Evolutionary conservation across 2,329 filamentous ascomycete species (phyloP).

Genomic region (Lachnellula arida): DNA sequence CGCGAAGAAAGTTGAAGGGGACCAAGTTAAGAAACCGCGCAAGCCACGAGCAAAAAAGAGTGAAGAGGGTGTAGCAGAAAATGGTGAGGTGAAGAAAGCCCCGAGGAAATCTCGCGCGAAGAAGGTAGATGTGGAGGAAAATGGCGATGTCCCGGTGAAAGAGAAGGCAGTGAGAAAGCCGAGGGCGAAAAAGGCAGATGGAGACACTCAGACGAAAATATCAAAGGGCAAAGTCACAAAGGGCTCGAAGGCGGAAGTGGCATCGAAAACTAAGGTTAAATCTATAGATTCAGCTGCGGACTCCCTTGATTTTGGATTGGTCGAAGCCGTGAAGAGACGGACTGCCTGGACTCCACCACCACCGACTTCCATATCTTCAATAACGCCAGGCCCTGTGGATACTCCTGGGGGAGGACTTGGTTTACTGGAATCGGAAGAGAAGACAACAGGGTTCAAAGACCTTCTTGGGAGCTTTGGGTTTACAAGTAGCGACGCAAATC

Average conservation of each 20-base stretch:
- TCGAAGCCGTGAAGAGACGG: conserved; percentile 49
- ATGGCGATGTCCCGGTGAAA: conserved; percentile 6
- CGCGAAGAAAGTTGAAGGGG: conserved; percentile 15
- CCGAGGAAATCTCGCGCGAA: conserved; percentile 20
- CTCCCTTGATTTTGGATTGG: conserved; percentile 18
- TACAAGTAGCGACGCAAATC: conserved; percentile 19
- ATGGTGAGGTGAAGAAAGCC: conserved; percentile 5
- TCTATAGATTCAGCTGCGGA: conserved; percentile 5
- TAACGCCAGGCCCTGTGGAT: background rate
- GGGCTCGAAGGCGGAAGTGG: conserved; percentile 15
- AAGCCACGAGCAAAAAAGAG: conserved; percentile 23
- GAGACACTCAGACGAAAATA: conserved; percentile 30
- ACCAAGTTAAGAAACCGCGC: conserved; percentile 21
- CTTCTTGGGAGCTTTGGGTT: conserved; percentile 40
- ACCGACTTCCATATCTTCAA: conserved; percentile 31
- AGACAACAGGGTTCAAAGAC: conserved; percentile 31
- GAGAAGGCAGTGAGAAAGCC: conserved; percentile 23
- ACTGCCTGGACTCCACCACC: conserved; percentile 65
- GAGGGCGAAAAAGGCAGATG: conserved; percentile 26
- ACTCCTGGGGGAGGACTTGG: background rate
- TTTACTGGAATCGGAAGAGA: conserved; percentile 10
- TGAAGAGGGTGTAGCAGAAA: conserved; percentile 2
- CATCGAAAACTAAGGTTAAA: background rate
- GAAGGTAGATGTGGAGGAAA: conserved; percentile 12
- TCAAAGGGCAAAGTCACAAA: conserved; percentile 34